These are phyloP conservation scores for Aspergillus steynii DNA, from an alignment of 495 filamentous ascomycete genomes.

Conservation along the genomic window DNA sequence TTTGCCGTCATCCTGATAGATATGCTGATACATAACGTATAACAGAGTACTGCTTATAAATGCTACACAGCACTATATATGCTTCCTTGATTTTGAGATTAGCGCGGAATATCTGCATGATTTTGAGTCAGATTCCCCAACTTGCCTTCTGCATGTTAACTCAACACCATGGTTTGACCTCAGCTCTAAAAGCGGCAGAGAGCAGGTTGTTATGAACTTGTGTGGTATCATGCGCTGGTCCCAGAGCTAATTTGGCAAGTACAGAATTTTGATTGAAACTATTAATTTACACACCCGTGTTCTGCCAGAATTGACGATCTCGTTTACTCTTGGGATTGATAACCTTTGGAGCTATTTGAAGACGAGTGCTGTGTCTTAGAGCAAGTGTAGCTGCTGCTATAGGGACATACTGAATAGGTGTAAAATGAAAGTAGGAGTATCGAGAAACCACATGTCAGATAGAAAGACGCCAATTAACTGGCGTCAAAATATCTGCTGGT, in stretches of 20 bases:
- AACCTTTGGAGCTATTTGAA: too few relatives aligned
- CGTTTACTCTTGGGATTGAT: too few relatives aligned
- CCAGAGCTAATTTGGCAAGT: not conserved
- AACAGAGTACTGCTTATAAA: constrained; percentile 17
- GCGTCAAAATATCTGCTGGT: too few relatives aligned
- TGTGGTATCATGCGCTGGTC: constrained; percentile 19
- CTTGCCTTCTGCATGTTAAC: constrained; percentile 13
- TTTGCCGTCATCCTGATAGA: not conserved
- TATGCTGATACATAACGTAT: constrained; percentile 4
- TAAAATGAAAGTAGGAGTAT: too few relatives aligned
- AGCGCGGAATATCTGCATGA: constrained; percentile 16
- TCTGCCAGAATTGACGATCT: too few relatives aligned
- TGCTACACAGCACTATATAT: constrained; percentile 24
- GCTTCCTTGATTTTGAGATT: constrained; percentile 23
- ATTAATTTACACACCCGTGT: too few relatives aligned
- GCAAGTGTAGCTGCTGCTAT: too few relatives aligned
- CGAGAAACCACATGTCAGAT: too few relatives aligned
- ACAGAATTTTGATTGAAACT: too few relatives aligned
- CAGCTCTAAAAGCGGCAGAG: constrained; percentile 6
- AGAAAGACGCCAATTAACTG: too few relatives aligned
- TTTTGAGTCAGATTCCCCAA: constrained; percentile 10
- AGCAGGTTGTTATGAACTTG: constrained; percentile 13
- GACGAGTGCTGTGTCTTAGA: too few relatives aligned
- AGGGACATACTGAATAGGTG: too few relatives aligned
- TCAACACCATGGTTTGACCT: constrained; percentile 23